Base-by-base conservation (phyloP, 805 yeast species). In the Teunomyces stri region DNA sequence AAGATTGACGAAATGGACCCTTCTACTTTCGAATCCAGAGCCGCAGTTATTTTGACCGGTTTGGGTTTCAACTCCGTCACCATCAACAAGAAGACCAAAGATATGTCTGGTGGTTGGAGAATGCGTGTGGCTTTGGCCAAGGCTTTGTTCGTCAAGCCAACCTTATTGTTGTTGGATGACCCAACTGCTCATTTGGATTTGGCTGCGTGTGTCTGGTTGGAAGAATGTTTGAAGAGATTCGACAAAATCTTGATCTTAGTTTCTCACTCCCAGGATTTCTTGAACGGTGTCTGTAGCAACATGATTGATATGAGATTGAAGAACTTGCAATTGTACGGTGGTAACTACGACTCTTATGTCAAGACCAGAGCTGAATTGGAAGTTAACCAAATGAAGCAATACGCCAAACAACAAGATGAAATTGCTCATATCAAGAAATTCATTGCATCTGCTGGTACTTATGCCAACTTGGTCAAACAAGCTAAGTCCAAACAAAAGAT, bases 31-130 rank as follows among this genome's bases (percentile, higher is more conserved):
- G 99, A 94, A 78, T 76, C 94, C 39, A 84, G 99, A 72, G 99
- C 99, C 47, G 96, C 99, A 46, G 76, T 90, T 57, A 94, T 94
- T 62, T 79, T 94, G 64, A 88, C 88, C 57, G 99, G 99, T 91
- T 81, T 94, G 69, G 99, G 99, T 62, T 94, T 94, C 84, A 88
- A 87, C 72, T 64, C 86, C 48, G 72, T 73, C 56, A 92, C 98
- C 48, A 92, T 94, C 64, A 78, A 80, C 66, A 94, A 94, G 81
- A 86, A 85, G 74, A 94, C 99, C 62, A 91, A 89, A 73, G 98
- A 94, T 66, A 94, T 94, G 99, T 89, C 97, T 65, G 99, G 99
- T 82, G 99, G 99, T 69, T 94, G 99, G 99, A 90, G 90, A 79
- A 94, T 94, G 99, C 89, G 99, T 76, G 99, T 94, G 52, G 98